A percentile compares a stretch with the other conserved stretches of the same genome.
phyloP scores from a whole-genome alignment of 495 filamentous ascomycete species.

The Penicillium alfredii region DNA sequence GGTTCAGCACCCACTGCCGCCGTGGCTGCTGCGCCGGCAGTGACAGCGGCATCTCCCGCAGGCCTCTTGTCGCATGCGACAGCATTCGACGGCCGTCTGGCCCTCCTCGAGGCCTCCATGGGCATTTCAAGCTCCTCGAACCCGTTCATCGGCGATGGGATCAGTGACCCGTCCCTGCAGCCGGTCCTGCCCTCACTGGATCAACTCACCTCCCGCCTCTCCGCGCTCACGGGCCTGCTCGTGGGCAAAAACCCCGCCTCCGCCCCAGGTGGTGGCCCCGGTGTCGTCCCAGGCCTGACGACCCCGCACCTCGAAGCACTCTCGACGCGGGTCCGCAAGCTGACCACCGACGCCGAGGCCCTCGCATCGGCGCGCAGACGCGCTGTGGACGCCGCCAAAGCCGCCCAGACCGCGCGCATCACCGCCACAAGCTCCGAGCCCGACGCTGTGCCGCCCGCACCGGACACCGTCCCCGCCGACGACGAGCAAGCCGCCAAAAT shows the following conservation, averaged over 20 bases:
- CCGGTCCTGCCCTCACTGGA: conserved; percentile 75
- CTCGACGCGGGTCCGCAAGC: conserved; percentile 62
- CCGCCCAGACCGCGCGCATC: conserved; percentile 53
- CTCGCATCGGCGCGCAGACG: conserved; percentile 66
- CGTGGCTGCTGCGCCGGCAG: conserved; percentile 5
- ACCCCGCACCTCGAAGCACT: conserved; percentile 62
- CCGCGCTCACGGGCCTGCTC: conserved; percentile 38
- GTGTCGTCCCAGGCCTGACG: conserved; percentile 21
- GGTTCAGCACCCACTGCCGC: not conserved
- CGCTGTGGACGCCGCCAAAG: conserved; percentile 63
- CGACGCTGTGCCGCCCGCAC: conserved; percentile 20
- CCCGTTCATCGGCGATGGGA: conserved; percentile 53
- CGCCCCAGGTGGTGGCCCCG: conserved; percentile 12
- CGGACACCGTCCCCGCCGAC: conserved; percentile 25
- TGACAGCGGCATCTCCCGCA: conserved; percentile 35
- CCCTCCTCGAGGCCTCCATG: conserved; percentile 71
- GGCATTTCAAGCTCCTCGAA: conserved; percentile 67
- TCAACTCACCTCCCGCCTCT: conserved; percentile 44
- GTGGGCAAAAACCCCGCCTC: conserved; percentile 35
- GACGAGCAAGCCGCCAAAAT: conserved; percentile 77
- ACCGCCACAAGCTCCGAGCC: conserved; percentile 36
- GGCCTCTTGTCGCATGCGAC: conserved; percentile 71
- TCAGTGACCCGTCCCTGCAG: conserved; percentile 61
- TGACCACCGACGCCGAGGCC: conserved; percentile 73
- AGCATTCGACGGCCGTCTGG: conserved; percentile 77